These are phyloP conservation scores for Bromus sterilis DNA, from an alignment of 176 grass and related monocot species.

Conservation along the genomic window DNA sequence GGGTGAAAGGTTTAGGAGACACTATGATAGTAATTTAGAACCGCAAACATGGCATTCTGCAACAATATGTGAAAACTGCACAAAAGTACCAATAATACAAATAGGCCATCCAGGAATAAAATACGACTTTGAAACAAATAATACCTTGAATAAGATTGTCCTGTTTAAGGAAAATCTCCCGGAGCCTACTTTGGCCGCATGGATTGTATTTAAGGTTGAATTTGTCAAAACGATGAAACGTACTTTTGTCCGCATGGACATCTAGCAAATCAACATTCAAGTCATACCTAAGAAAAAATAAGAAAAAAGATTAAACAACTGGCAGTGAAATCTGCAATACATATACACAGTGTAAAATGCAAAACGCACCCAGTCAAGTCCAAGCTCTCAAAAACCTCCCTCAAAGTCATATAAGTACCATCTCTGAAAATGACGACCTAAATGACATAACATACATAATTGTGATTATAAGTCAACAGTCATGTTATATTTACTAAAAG, in stretches of 20 bases:
- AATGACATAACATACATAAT: slow-evolving; percentile 23
- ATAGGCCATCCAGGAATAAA: slow-evolving; percentile 7
- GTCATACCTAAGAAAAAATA: slow-evolving; percentile 65
- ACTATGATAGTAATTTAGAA: slow-evolving; percentile 3
- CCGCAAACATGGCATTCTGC: neutral
- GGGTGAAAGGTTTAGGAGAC: neutral
- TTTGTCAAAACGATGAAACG: slow-evolving; percentile 99
- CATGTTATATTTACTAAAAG: neutral
- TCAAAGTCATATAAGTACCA: slow-evolving; percentile 96
- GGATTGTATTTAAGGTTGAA: slow-evolving; percentile 99
- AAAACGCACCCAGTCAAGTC: slow-evolving; percentile 80
- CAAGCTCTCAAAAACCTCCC: slow-evolving; percentile 99
- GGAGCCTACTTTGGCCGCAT: slow-evolving; percentile 89
- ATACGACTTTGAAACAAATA: neutral
- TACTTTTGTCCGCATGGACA: slow-evolving; percentile 98
- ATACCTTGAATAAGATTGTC: slow-evolving; percentile 99
- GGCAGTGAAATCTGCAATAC: slow-evolving; percentile 6
- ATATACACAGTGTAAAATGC: slow-evolving; percentile 8
- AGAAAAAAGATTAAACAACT: slow-evolving; percentile 24
- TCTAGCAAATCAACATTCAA: slow-evolving; percentile 97
- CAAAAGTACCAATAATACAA: neutral
- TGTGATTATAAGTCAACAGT: slow-evolving; percentile 5
- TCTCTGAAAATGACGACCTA: slow-evolving; percentile 99
- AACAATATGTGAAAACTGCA: neutral
- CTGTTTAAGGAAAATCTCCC: slow-evolving; percentile 98